A percentile compares a stretch with the other conserved stretches of the same genome.
phyloP scores from a whole-genome alignment of 2,329 filamentous ascomycete genomes.

The Phaeosphaeriaceae sp. region DNA sequence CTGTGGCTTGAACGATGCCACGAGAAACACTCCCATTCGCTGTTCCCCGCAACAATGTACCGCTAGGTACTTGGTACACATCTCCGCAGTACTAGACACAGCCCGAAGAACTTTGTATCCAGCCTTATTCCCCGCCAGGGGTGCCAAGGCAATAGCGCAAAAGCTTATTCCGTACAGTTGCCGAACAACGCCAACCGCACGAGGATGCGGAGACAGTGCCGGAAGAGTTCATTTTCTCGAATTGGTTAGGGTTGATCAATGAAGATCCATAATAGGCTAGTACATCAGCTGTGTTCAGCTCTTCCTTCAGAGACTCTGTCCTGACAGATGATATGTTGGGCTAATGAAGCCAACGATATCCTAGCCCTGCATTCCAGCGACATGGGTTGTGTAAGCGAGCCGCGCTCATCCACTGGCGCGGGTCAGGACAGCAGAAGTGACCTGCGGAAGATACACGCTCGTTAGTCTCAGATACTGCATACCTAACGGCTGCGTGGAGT shows the following conservation, averaged over 20 bases:
- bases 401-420: background rate
- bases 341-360: background rate
- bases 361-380: background rate
- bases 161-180: background rate
- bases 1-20: background rate
- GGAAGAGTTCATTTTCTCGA: background rate
- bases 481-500: background rate
- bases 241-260: background rate
- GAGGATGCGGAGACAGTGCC: background rate
- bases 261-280: background rate
- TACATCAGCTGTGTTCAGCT: background rate
- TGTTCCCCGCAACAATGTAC: background rate
- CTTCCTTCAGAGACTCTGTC: background rate
- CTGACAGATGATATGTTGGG: background rate
- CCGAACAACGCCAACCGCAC: background rate
- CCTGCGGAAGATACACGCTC: background rate
- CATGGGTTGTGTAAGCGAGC: background rate
- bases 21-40: background rate
- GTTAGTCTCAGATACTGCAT: background rate
- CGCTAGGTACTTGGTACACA: background rate
- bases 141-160: background rate
- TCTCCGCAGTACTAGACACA: background rate
- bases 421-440: background rate
- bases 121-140: background rate
- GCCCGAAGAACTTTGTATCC: background rate